These are phyloP conservation scores for Soucietia sequanensis DNA, from an alignment of 805 yeast species.

Conservation along the genomic window DNA sequence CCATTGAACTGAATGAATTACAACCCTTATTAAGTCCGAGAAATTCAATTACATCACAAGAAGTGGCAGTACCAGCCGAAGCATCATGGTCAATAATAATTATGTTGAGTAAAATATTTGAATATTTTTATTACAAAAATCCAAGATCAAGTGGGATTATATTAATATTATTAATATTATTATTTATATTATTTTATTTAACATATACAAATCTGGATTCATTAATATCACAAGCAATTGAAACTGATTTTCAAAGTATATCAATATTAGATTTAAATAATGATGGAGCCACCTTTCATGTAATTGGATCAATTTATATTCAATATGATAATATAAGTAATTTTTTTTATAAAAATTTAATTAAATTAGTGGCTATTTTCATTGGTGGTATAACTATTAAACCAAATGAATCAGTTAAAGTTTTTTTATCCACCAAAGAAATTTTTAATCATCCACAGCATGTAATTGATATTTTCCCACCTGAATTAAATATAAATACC, in stretches of 20 bases:
- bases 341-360: conserved; percentile 15
- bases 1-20: background rate
- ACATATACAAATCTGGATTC: conserved; percentile 8
- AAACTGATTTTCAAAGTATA: conserved; percentile 20
- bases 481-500: conserved; percentile 21
- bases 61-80: conserved; percentile 2
- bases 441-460: conserved; percentile 14
- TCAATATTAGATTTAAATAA: conserved; percentile 21
- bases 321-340: conserved; percentile 26
- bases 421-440: conserved; percentile 16
- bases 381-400: conserved; percentile 23
- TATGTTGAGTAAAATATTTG: background rate
- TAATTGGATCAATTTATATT: conserved; percentile 22
- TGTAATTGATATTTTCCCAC: conserved; percentile 22
- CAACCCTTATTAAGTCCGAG: background rate
- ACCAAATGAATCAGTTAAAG: conserved; percentile 16
- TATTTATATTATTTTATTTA: conserved; percentile 2
- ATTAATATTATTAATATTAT: conserved; percentile 5
- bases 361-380: conserved; percentile 19
- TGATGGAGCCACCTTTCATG: conserved; percentile 27
- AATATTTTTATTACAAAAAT: conserved; percentile 1
- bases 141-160: conserved; percentile 1
- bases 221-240: conserved; percentile 18
- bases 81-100: conserved; percentile 2
- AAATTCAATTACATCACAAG: background rate